phyloP scores from a whole-genome alignment of 257 asterid genomes.

The Jaltomata sinuosa region DNA sequence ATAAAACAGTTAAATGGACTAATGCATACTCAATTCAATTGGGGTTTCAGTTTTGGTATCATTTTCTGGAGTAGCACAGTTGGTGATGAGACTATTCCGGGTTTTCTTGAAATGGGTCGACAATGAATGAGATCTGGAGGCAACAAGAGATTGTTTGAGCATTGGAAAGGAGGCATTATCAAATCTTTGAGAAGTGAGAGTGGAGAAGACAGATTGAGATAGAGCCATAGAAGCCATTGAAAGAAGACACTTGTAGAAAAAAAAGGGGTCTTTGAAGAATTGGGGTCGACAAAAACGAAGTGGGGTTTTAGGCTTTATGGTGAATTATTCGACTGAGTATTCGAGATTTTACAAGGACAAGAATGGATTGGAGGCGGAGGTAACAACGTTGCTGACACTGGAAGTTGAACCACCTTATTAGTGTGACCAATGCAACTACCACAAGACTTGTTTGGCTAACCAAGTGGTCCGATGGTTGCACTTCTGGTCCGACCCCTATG shows the following conservation, averaged over 20 bases:
- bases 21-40: slow-evolving; percentile 71
- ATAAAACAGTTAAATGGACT: not conserved
- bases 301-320: not conserved
- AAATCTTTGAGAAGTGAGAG: slow-evolving; percentile 15
- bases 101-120: slow-evolving; percentile 26
- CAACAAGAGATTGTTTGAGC: slow-evolving; percentile 17
- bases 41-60: slow-evolving; percentile 43
- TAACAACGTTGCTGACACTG: not conserved
- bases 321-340: too few relatives aligned
- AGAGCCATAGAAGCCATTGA: slow-evolving; percentile 66
- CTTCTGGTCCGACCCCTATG: too few relatives aligned
- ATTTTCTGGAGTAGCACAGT: slow-evolving; percentile 29
- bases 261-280: not conserved
- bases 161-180: slow-evolving; percentile 18
- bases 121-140: slow-evolving; percentile 36
- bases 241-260: not conserved
- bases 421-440: not conserved
- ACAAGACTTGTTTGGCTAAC: not conserved
- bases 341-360: not conserved
- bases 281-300: not conserved
- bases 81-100: slow-evolving; percentile 17
- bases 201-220: slow-evolving; percentile 45
- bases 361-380: not conserved
- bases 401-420: not conserved
- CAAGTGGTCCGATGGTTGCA: too few relatives aligned